Percentiles rank a stretch among this genome's conserved stretches.
Evolutionary conservation across 225 moss, liverwort and hornwort species (phyloP).

Genomic region (Neckera pumila): DNA sequence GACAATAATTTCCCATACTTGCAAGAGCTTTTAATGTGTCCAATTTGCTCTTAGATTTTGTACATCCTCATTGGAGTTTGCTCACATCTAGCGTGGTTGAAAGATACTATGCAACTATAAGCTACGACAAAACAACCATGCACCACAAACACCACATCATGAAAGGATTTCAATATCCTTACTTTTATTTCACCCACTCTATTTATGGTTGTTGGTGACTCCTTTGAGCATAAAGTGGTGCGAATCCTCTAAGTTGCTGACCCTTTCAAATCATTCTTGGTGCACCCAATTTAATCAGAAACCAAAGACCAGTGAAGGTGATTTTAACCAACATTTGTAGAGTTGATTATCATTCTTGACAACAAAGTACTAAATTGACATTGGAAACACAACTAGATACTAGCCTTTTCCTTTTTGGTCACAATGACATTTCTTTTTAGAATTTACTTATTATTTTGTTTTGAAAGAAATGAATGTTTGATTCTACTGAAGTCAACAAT

Average conservation of each 20-base stretch:
- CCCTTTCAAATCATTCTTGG: not conserved
- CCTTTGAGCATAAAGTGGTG: fast-evolving
- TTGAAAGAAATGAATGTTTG: not conserved
- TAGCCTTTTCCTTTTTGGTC: not conserved
- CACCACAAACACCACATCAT: fast-evolving
- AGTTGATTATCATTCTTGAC: not conserved
- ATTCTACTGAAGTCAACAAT: not conserved
- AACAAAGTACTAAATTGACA: not conserved
- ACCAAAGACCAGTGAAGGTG: not conserved
- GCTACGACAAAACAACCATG: not conserved
- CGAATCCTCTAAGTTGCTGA: fast-evolving
- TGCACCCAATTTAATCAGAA: fast-evolving
- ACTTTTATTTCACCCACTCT: not conserved
- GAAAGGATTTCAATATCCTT: not conserved
- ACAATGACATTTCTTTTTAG: not conserved
- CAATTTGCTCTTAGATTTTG: not conserved
- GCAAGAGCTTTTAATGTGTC: fast-evolving
- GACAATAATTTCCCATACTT: fast-evolving
- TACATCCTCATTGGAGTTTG: fast-evolving
- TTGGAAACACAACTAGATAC: not conserved
- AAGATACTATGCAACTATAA: not conserved
- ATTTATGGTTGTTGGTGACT: not conserved
- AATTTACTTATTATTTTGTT: not conserved
- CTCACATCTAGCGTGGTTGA: not conserved
- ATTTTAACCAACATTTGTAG: not conserved